Percentiles rank a stretch among this genome's conserved stretches.
These are phyloP conservation scores for Microsporum audouinii DNA, from an alignment of 2,329 filamentous ascomycete genomes.

Conservation along the genomic window DNA sequence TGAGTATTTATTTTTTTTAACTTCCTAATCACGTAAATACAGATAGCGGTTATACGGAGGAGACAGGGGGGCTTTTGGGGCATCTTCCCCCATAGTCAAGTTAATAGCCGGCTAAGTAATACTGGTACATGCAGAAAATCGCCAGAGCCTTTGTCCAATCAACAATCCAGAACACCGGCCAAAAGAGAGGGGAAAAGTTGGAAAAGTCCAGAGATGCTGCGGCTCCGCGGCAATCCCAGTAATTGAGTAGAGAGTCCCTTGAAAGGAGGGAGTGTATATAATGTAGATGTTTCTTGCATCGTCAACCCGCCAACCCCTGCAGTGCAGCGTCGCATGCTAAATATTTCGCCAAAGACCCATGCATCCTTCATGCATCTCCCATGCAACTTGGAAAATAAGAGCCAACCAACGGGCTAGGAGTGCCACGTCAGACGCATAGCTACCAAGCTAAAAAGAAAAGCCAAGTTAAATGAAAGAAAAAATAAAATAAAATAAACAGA, in stretches of 20 bases:
- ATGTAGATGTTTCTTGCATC: not conserved
- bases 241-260: conserved; percentile 1
- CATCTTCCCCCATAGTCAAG: not conserved
- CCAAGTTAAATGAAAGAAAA: not conserved
- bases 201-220: not conserved
- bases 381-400: not conserved
- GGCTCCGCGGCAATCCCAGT: not conserved
- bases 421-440: not conserved
- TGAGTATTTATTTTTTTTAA: not conserved
- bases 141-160: not conserved
- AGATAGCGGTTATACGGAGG: not conserved
- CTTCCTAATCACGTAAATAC: not conserved
- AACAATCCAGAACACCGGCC: not conserved
- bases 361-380: not conserved
- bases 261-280: not conserved
- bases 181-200: not conserved
- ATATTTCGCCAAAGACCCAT: not conserved
- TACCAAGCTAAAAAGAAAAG: not conserved
- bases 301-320: not conserved
- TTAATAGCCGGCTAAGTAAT: not conserved
- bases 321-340: not conserved
- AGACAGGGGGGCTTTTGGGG: not conserved
- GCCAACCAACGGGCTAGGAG: not conserved
- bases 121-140: not conserved
- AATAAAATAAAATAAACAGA: not conserved